phyloP scores from a whole-genome alignment of 345 rosid species.

The Dimocarpus longan region DNA sequence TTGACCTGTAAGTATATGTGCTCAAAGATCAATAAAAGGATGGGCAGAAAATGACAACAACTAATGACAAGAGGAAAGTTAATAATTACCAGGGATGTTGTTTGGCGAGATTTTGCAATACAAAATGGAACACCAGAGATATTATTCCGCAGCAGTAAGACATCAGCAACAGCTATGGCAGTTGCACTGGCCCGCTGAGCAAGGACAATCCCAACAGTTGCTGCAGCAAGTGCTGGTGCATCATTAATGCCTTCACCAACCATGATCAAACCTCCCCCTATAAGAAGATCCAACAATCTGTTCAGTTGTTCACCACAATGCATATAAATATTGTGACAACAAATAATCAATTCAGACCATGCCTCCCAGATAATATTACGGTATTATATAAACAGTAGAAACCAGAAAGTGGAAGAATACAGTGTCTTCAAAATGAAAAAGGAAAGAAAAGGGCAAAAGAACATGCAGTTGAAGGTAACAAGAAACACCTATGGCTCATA shows the following conservation, averaged over 20 bases:
- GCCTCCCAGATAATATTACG: background rate
- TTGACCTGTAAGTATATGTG: slow-evolving; percentile 57
- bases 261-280: slow-evolving; percentile 96
- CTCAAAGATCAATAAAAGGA: slow-evolving; percentile 13
- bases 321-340: background rate
- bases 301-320: slow-evolving; percentile 17
- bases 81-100: slow-evolving; percentile 67
- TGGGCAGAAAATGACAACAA: slow-evolving; percentile 10
- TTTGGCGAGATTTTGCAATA: slow-evolving; percentile 85
- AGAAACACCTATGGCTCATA: background rate
- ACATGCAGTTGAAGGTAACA: background rate
- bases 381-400: background rate
- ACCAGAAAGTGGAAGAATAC: background rate
- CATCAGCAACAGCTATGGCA: slow-evolving; percentile 91
- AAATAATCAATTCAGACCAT: slow-evolving; percentile 8
- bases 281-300: slow-evolving; percentile 19
- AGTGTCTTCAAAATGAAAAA: background rate
- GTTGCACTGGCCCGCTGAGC: slow-evolving; percentile 99
- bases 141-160: slow-evolving; percentile 71
- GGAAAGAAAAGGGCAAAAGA: background rate
- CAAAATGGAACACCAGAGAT: slow-evolving; percentile 89
- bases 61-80: background rate
- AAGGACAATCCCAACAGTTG: slow-evolving; percentile 93
- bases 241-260: slow-evolving; percentile 99
- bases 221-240: slow-evolving; percentile 97